Conservation (phyloP, 345 rosid species). For the Citrus medica region DNA sequence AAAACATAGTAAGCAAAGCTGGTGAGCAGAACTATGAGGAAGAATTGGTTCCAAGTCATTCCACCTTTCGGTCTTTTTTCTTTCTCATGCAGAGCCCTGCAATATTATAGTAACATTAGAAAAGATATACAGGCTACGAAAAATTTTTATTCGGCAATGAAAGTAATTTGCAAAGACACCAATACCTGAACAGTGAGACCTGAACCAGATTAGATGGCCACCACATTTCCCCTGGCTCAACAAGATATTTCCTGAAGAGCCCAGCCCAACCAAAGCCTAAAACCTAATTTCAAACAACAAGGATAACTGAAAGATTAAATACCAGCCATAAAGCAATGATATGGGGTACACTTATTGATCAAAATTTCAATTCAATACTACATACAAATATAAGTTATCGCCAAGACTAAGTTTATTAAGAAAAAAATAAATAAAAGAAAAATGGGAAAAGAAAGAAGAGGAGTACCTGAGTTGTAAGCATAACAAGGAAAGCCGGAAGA, state of each 20-base stretch:
- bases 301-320: neutral
- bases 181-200: slow-evolving; percentile 78
- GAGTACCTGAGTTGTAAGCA: slow-evolving; percentile 77
- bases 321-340: no score
- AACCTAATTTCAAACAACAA: slow-evolving; percentile 32
- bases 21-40: slow-evolving; percentile 44
- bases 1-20: slow-evolving; percentile 69
- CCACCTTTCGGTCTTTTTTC: slow-evolving; percentile 47
- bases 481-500: slow-evolving; percentile 58
- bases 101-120: neutral
- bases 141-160: neutral
- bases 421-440: neutral
- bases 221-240: slow-evolving; percentile 93
- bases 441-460: neutral
- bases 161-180: neutral
- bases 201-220: slow-evolving; percentile 78
- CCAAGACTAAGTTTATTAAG: no score
- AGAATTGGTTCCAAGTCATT: slow-evolving; percentile 55
- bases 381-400: no score
- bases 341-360: neutral
- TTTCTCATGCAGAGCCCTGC: slow-evolving; percentile 73
- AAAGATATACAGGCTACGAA: neutral
- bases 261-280: slow-evolving; percentile 94
- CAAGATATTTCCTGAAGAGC: slow-evolving; percentile 59
- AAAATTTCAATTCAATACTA: neutral